Base-by-base conservation (phyloP, 1,284 basidiomycete species). In the Tetrapyrgos nigripes region DNA sequence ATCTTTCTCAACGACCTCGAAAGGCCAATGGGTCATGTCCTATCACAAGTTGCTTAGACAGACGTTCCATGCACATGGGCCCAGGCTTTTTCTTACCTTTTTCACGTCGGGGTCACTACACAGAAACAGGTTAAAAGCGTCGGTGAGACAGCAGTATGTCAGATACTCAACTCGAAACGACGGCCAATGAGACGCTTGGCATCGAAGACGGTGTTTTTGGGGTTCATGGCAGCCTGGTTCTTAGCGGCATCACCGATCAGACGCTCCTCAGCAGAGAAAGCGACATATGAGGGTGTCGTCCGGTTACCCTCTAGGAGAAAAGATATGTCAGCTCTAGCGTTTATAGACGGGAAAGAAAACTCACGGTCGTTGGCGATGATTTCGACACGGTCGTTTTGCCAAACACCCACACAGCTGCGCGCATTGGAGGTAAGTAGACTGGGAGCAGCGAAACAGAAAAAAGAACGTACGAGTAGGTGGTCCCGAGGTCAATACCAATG, bases 191-290 rank as follows among this genome's bases (percentile, higher is more conserved):
- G 89, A 79, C 96, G 96, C 84, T 96, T 96, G 64, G 94, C 94
- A 76, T 97, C 94, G 78, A 97, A 97, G 75, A 97, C 93, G 67
- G 96, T 97, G 86, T 97, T 96, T 72, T 84, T 84, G 64, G 94
- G 94, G 85, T 96, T 96, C 94, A 96, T 96, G 73, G 96, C 94
- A 68, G 92, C 89, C 83, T 95, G 91, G 81, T 98, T 98, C 85
- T 98, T 98, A 67, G 96, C 97, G 69, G 95, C 95, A 87, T 98
- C 97, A 78, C 96, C 97, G 73, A 98, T 98, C 76, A 99, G 83
- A 84, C 97, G 96, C 87, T 99, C 97, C 77, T 93, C 93, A 64
- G 94, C 82, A 67, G 95, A 96, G 87, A 99, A 98, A 69, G 97
- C 95, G 79, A 98, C 97, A 81, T 98, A 98, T 68, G 97, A 99